A percentile compares a stretch with the other conserved stretches of the same genome.
Conservation (phyloP, 1,139 yeast genomes). For the Geotrichum histeridarum region DNA sequence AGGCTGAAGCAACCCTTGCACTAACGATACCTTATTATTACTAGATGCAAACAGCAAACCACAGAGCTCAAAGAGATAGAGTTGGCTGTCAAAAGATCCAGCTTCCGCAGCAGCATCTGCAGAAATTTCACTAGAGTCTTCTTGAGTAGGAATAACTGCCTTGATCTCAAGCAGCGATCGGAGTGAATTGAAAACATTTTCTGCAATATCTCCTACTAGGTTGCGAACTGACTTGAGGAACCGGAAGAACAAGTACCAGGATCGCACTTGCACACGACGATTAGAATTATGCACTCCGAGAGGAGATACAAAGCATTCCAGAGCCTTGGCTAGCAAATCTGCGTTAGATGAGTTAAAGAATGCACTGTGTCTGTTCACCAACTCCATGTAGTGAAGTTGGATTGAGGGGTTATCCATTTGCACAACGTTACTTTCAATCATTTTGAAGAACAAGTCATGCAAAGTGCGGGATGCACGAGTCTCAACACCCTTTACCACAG, state of each 20-base stretch:
- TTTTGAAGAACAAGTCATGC: conserved; percentile 53
- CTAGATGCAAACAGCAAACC: conserved; percentile 39
- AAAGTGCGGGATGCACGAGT: conserved; percentile 29
- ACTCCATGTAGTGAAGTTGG: conserved; percentile 76
- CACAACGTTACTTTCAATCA: conserved; percentile 54
- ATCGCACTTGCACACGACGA: conserved; percentile 62
- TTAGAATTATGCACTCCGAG: conserved; percentile 72
- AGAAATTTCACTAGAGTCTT: conserved; percentile 42
- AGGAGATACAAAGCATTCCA: conserved; percentile 73
- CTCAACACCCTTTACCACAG: conserved; percentile 53
- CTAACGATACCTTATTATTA: conserved; percentile 21
- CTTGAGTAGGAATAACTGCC: conserved; percentile 47
- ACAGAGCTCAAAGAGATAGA: conserved; percentile 66
- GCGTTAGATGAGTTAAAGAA: conserved; percentile 50
- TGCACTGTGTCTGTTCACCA: conserved; percentile 71
- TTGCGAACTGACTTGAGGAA: conserved; percentile 76
- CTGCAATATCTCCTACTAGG: conserved; percentile 45
- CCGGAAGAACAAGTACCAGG: conserved; percentile 87
- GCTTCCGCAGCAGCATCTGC: conserved; percentile 50
- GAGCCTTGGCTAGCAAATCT: conserved; percentile 55
- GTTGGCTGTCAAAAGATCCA: conserved; percentile 68
- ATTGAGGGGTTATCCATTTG: conserved; percentile 62
- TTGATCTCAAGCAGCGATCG: conserved; percentile 52
- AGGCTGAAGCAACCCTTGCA: conserved; percentile 60
- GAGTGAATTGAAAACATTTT: conserved; percentile 48